Base-by-base conservation (phyloP, 2,329 filamentous ascomycete species). In the Sarocladiaceae sp. region DNA sequence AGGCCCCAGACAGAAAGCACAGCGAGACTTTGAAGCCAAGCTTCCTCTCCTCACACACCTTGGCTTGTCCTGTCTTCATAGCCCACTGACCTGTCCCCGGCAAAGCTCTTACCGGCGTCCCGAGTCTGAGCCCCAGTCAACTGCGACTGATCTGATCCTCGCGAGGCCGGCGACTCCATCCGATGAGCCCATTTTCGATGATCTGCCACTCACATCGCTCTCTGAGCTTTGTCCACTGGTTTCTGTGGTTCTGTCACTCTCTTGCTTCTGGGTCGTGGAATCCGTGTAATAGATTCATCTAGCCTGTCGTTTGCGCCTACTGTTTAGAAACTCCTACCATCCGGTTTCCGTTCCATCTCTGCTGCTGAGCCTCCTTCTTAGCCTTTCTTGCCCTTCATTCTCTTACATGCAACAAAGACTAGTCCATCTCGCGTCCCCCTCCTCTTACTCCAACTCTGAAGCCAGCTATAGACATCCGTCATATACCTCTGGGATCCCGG, bases 401-500 rank as follows among this genome's bases (percentile, higher is more conserved):
- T 48, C 44, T 48, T 48, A 48, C 44, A 48, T 18, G 15, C n/a
- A 18, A 31, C 44, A n/a, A 31, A 10, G n/a, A 29, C 22, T 13
- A 44, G 11, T 31, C 28, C 26, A n/a, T n/a, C n/a, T n/a, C n/a
- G n/a, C n/a, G n/a, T 48, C 44, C 28, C 26, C 7, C 44, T 48
- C 44, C 37, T 48, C 44, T 18, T 48, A 25, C 28, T 29, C n/a
- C 22, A 29, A 33, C 28, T 31, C 29, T 33, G 8, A 15, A 64
- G 64, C 64, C 63, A 57, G 64, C 62, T 58, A 64, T 71, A 71
- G 68, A 57, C 59, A 53, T 68, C 74, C 26, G 71, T 77, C 71
- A 76, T 78, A 77, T 78, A 76, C 73, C 70, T 71, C 69, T 65
- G 65, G 69, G 70, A 67, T 72, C 66, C 71, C 73, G 73, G 74